These are phyloP conservation scores for Fusarium palustre DNA, from an alignment of 2,329 filamentous ascomycete species.

Conservation along the genomic window DNA sequence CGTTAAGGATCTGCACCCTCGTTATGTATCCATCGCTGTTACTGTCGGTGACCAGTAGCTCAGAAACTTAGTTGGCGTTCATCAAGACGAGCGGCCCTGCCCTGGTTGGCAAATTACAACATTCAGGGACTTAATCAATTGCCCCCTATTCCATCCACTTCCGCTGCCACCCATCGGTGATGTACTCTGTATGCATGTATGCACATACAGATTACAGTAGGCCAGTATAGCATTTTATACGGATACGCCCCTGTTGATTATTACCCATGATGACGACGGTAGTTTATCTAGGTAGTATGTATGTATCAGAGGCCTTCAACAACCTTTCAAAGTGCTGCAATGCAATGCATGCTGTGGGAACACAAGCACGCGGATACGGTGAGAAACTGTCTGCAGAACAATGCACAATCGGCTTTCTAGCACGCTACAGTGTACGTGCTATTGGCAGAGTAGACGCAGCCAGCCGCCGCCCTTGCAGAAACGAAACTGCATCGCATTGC, in stretches of 20 bases:
- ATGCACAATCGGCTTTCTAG: slow-evolving; percentile 31
- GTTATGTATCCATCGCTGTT: background rate
- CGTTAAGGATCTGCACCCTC: slow-evolving; percentile 32
- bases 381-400: slow-evolving; percentile 29
- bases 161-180: slow-evolving; percentile 22
- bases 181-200: background rate
- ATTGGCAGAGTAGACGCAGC: slow-evolving; percentile 46
- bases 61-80: slow-evolving; percentile 1
- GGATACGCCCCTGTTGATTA: slow-evolving; percentile 1
- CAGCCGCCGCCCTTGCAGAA: slow-evolving; percentile 47
- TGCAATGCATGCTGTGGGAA: slow-evolving; percentile 18
- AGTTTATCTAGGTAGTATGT: slow-evolving; percentile 6
- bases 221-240: background rate
- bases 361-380: slow-evolving; percentile 38
- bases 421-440: slow-evolving; percentile 34
- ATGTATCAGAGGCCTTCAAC: slow-evolving; percentile 14
- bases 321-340: background rate
- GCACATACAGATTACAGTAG: background rate
- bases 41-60: slow-evolving; percentile 7
- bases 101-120: slow-evolving; percentile 36
- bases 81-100: slow-evolving; percentile 15
- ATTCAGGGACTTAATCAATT: slow-evolving; percentile 34
- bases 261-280: background rate
- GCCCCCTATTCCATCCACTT: slow-evolving; percentile 40
- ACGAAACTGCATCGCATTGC: slow-evolving; percentile 17